Evolutionary conservation across 345 rosid species (phyloP).

Genomic region (Carallia brachiata): DNA sequence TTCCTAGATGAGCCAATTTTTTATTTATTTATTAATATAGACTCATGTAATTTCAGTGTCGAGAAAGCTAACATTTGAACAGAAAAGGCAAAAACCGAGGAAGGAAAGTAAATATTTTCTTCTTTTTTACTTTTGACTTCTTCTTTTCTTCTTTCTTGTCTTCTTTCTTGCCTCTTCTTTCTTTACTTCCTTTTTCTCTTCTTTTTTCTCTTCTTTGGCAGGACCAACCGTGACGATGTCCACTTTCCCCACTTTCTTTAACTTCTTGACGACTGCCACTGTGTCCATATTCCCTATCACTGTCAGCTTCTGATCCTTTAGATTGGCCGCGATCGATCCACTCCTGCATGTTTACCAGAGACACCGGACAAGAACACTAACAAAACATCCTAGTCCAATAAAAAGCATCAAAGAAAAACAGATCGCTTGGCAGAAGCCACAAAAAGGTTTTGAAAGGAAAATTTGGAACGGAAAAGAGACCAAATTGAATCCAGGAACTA

Average conservation of each 20-base stretch:
- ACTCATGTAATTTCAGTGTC: too few relatives aligned
- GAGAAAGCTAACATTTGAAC: too few relatives aligned
- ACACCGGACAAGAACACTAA: too few relatives aligned
- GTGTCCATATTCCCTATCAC: slow-evolving; percentile 86
- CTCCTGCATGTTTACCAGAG: slow-evolving; percentile 39
- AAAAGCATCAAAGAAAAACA: too few relatives aligned
- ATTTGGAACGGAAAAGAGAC: background rate
- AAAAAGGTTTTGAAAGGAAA: background rate
- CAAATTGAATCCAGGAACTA: too few relatives aligned
- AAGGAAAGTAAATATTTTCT: slow-evolving; percentile 5
- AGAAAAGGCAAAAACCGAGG: too few relatives aligned
- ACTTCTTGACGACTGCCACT: slow-evolving; percentile 76
- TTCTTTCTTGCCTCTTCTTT: slow-evolving; percentile 54
- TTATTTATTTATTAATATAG: too few relatives aligned
- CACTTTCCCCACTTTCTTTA: slow-evolving; percentile 94
- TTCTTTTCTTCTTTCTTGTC: slow-evolving; percentile 12
- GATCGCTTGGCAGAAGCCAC: background rate
- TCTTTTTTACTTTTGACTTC: slow-evolving; percentile 38
- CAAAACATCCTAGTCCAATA: too few relatives aligned
- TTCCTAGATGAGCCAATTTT: too few relatives aligned
- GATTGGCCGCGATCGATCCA: slow-evolving; percentile 86
- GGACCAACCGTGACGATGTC: slow-evolving; percentile 87
- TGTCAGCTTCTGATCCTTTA: slow-evolving; percentile 85
- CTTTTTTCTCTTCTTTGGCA: slow-evolving; percentile 90
- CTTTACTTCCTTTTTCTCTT: slow-evolving; percentile 61